Conservation (phyloP, 2,329 filamentous ascomycete species). For the Botryotinia globosa region DNA sequence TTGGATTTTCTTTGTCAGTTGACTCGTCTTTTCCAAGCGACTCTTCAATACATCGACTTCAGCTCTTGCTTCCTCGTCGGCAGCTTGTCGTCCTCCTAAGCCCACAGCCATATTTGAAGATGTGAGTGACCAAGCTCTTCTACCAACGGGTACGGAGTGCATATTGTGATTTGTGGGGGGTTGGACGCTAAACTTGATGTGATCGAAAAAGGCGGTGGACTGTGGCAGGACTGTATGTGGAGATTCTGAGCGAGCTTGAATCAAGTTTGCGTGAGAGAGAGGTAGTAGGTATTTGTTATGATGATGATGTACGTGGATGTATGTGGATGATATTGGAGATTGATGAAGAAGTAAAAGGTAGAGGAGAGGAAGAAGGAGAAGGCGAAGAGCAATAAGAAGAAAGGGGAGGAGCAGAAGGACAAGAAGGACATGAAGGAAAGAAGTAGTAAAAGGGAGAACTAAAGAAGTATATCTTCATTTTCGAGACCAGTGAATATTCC, state of each 20-base stretch:
- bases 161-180: slow-evolving; percentile 3
- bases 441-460: too few species aligned
- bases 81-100: slow-evolving; percentile 35
- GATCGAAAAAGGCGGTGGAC: background rate
- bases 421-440: background rate
- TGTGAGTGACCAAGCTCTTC: slow-evolving; percentile 30
- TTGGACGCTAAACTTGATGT: background rate
- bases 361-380: background rate
- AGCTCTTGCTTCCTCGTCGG: slow-evolving; percentile 64
- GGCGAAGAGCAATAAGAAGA: background rate
- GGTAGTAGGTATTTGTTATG: background rate
- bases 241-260: background rate
- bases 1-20: slow-evolving; percentile 93
- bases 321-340: background rate
- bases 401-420: too few species aligned
- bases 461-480: background rate
- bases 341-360: background rate
- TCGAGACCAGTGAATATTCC: background rate
- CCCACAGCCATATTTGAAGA: slow-evolving; percentile 36
- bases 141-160: slow-evolving; percentile 19
- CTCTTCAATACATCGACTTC: slow-evolving; percentile 70
- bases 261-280: background rate
- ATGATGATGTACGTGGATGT: background rate
- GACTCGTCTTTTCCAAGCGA: slow-evolving; percentile 83
- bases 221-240: background rate